Evolutionary conservation across 495 filamentous ascomycete species (phyloP).

Genomic region (Xylaria cubensis): DNA sequence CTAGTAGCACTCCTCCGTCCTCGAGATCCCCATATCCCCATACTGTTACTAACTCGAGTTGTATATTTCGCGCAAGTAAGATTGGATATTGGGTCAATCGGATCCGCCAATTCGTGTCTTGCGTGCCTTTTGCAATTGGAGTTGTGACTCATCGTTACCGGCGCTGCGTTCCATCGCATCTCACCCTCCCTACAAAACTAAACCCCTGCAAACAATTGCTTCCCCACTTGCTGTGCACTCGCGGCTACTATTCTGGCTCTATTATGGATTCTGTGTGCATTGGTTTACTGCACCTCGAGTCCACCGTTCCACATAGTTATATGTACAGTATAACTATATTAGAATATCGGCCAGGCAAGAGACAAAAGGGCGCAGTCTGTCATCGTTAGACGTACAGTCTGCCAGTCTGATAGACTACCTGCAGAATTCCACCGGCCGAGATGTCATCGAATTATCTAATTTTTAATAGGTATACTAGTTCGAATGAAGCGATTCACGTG

Average conservation of each 20-base stretch:
- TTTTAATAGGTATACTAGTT: neutral
- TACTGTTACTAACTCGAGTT: neutral
- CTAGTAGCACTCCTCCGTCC: constrained; percentile 10
- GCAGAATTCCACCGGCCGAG: neutral
- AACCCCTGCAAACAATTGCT: neutral
- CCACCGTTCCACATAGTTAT: neutral
- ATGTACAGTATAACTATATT: too few relatives aligned
- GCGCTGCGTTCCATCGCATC: constrained; percentile 26
- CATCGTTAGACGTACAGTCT: constrained; percentile 9
- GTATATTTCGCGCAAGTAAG: constrained; percentile 15
- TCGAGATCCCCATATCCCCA: constrained; percentile 6
- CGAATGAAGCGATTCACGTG: neutral
- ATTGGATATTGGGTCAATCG: constrained; percentile 34
- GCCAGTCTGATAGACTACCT: neutral
- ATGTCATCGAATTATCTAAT: neutral
- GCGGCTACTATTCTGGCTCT: neutral
- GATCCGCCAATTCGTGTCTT: constrained; percentile 35
- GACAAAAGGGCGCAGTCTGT: constrained; percentile 18
- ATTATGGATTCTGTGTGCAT: neutral
- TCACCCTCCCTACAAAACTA: constrained; percentile 22
- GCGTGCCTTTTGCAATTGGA: neutral
- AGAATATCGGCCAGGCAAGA: neutral
- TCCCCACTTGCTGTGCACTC: neutral
- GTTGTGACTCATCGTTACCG: constrained; percentile 28
- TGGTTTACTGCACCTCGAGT: constrained; percentile 11